Conservation (phyloP, 2,329 filamentous ascomycete genomes). For the Xylariaceae sp. region DNA sequence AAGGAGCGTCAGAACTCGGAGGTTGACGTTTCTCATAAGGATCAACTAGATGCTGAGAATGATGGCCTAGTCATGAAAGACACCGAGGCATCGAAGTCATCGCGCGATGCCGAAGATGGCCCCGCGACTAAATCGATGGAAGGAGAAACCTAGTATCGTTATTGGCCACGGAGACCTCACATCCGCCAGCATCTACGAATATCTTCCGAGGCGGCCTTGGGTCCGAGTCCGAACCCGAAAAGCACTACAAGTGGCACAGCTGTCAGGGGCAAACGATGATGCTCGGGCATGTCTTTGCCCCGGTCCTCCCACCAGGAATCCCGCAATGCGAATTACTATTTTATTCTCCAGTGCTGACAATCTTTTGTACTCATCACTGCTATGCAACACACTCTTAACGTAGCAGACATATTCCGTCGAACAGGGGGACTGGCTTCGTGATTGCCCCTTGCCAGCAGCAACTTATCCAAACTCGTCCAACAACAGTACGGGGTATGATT, state of each 20-base stretch:
- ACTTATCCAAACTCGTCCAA: too few species aligned
- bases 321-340: background rate
- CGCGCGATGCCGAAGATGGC: slow-evolving; percentile 18
- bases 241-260: background rate
- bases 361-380: too few species aligned
- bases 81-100: slow-evolving; percentile 15
- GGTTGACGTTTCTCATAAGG: slow-evolving; percentile 45
- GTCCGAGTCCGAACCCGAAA: background rate
- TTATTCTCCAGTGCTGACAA: too few species aligned
- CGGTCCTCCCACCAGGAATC: background rate
- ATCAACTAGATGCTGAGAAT: slow-evolving; percentile 27
- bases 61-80: slow-evolving; percentile 27
- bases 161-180: slow-evolving; percentile 18
- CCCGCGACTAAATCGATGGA: background rate
- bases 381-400: too few species aligned
- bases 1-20: slow-evolving; percentile 48
- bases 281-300: too few species aligned
- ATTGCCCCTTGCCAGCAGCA: too few species aligned
- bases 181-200: slow-evolving; percentile 17
- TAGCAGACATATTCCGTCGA: too few species aligned
- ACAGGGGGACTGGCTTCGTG: too few species aligned
- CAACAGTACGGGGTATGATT: too few species aligned
- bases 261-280: too few species aligned
- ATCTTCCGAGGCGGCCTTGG: background rate
- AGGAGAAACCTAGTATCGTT: background rate